phyloP scores from a whole-genome alignment of 768 basidiomycete genomes.

The Amanita rubescens region DNA sequence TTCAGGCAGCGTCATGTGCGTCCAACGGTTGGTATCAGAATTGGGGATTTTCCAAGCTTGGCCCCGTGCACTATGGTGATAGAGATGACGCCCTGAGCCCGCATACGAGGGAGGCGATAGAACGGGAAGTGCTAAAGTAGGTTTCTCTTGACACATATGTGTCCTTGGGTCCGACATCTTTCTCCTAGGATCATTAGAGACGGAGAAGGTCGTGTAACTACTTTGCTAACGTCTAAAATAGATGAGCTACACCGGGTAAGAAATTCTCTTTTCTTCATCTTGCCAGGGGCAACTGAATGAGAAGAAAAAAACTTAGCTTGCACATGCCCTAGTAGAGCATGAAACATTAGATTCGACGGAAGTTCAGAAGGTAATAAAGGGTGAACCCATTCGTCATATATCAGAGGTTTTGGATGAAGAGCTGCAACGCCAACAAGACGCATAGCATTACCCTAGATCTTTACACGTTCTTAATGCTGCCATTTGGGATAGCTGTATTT shows the following conservation, averaged over 20 bases:
- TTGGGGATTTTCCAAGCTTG: conserved; percentile 79
- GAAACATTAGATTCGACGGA: conserved; percentile 88
- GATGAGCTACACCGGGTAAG: conserved; percentile 69
- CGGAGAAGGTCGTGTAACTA: conserved; percentile 59
- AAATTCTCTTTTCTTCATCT: conserved; percentile 11
- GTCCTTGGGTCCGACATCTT: conserved; percentile 21
- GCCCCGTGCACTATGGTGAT: conserved; percentile 78
- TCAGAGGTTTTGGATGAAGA: conserved; percentile 60
- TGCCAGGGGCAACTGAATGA: not conserved
- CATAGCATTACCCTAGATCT: not conserved
- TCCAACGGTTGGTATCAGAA: conserved; percentile 29
- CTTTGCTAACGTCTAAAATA: conserved; percentile 56
- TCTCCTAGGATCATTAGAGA: conserved; percentile 49
- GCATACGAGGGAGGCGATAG: conserved; percentile 75
- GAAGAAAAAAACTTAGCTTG: conserved; percentile 50
- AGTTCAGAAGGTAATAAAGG: conserved; percentile 78
- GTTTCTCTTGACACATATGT: conserved; percentile 22
- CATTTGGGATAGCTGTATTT: not conserved
- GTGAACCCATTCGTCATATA: conserved; percentile 69
- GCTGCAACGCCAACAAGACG: conserved; percentile 22
- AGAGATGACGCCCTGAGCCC: conserved; percentile 66
- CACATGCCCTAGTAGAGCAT: conserved; percentile 87
- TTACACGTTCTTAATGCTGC: not conserved
- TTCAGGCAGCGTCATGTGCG: not conserved
- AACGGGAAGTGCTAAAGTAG: conserved; percentile 78